These are phyloP conservation scores for Irpex sp. DNA, from an alignment of 1,284 basidiomycete genomes.

Conservation along the genomic window DNA sequence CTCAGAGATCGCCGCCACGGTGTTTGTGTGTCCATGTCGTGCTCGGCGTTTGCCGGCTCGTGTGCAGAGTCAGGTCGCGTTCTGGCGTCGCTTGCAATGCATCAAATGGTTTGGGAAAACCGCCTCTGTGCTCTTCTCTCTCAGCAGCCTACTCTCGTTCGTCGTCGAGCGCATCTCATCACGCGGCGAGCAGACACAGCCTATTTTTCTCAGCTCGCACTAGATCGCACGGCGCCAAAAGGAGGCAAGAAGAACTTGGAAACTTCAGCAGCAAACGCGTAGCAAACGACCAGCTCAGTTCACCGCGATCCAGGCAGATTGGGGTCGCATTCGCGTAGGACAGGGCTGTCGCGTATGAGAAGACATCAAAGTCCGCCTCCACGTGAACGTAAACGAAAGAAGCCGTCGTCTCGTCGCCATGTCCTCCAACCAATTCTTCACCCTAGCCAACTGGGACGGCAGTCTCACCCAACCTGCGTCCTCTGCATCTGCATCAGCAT, in stretches of 20 bases:
- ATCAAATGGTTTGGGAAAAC: neutral
- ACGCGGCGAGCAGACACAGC: neutral
- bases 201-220: neutral
- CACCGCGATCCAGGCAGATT: neutral
- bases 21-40: no score
- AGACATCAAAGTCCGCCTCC: neutral
- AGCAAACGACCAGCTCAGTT: neutral
- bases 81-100: no score
- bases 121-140: neutral
- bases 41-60: neutral
- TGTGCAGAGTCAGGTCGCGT: conserved; percentile 1
- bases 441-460: conserved; percentile 8
- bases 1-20: neutral
- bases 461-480: neutral
- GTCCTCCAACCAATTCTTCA: neutral
- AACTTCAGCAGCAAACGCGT: no score
- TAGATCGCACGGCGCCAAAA: no score
- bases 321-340: neutral
- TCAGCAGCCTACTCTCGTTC: neutral
- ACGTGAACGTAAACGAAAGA: neutral
- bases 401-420: neutral
- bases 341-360: neutral
- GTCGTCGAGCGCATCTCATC: neutral
- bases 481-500: neutral
- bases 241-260: no score